Base-by-base conservation (phyloP, 805 yeast genomes). In the Saccharomycopsis malanga region DNA sequence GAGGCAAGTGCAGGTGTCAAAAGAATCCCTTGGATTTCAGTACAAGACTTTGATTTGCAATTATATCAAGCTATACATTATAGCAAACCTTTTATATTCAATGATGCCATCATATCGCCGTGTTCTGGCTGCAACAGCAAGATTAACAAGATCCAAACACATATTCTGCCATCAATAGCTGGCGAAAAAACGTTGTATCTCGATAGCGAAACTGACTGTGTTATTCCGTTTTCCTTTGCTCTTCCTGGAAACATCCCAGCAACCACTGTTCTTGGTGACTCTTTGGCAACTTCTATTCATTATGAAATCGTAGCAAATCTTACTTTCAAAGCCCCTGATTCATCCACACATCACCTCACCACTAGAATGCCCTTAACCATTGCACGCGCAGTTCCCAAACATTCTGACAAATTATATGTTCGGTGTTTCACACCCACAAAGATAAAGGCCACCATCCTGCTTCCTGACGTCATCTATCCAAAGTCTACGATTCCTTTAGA, bases 21-120 rank as follows among this genome's bases (percentile, higher is more conserved):
- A 12, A 7, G 12, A 27, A n/a, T 32, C 17, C 9, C 9, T n/a
- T n/a, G 36, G 9, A 43, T 43, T 30, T 12, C n/a, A 12, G 40
- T 43, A 6, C 12, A 20, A 15, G 30, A n/a, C 14, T 20, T 41
- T n/a, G 12, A 41, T n/a, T 17, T 41, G 10, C 14, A 37, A 12
- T n/a, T 34, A 14, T 7, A 10, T 18, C 40, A 35, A 22, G 6
- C 7, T 12, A 18, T 35, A 10, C 21, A 7, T 7, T 43, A 43
- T 23, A 34, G 22, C 30, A 35, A 34, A 21, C 49, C 49, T 9
- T 45, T 45, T 25, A 40, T 45, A 5, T 45, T 45, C 49, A 45
- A 45, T 27, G 49, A 45, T 17, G 5, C 40, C 10, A 40, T 40
- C 29, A 41, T 45, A 6, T 49, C 45, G 12, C 39, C 44, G 15